Base-by-base conservation (phyloP, 2,329 filamentous ascomycete genomes). In the Exophiala alcalophila region DNA sequence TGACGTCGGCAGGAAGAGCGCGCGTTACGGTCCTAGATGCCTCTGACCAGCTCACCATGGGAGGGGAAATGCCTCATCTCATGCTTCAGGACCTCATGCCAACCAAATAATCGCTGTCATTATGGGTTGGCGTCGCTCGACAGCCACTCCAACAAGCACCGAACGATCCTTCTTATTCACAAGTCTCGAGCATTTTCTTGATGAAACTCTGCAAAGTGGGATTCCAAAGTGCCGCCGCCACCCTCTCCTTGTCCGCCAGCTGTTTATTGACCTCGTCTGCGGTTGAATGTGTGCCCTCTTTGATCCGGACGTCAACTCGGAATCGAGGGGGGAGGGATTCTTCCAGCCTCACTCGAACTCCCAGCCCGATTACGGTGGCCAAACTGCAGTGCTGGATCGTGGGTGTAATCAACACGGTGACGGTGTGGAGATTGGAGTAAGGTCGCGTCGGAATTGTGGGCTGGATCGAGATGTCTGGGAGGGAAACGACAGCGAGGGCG, bases 211-310 rank as follows among this genome's bases (percentile, higher is more conserved):
- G 88, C 47, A 98, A 70, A 1, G 86, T 94, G 43, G 86, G 86
- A 62, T 98, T 98, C 67, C 97, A 92, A 57, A 96, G 71, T 5
- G 92, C 92, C 7, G 92, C 92, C 1, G 91, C 90, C 30, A 98
- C 92, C 49, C 92, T 76, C 70, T 98, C 92, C 72, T 97, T 98
- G 68, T 98, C 92, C 23, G 82, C 86, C 29, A 98, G 71, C 67
- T 98, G 92, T 73, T 96, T 96, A 69, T 94, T 96, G 38, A 96
- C 89, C 63, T 95, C 89, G 51, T 95, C 89, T 31, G 88, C 91
- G 49, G 94, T 94, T 53, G 81, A 87, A 64, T 97, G 92, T n/a
- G 89, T 92, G 50, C 90, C 91, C 66, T 94, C 85, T 66, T 97
- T 96, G 65, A 96, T 94, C 57, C 83, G 80, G 31, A 97, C 88